Conservation (phyloP, 306 rosid species). For the Arachis hypogaea region DNA sequence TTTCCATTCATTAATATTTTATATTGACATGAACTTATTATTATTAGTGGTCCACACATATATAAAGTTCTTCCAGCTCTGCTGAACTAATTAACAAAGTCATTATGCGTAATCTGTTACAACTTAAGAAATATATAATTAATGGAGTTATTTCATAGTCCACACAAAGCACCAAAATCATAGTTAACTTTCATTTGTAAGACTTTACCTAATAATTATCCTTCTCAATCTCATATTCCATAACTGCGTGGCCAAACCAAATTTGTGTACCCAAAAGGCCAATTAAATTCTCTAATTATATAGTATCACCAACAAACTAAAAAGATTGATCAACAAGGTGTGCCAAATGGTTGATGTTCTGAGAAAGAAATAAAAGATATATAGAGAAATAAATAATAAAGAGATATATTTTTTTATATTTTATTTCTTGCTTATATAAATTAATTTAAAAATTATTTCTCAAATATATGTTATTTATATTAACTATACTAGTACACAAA, state of each 20-base stretch:
- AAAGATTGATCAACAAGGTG: background rate
- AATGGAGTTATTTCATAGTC: slow-evolving; percentile 24
- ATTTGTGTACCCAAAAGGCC: background rate
- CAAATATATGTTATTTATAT: no score
- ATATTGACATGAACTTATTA: slow-evolving; percentile 17
- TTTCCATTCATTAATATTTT: slow-evolving; percentile 26
- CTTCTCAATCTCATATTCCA: slow-evolving; percentile 34
- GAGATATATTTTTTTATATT: no score
- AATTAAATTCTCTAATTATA: background rate
- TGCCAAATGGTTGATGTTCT: no score
- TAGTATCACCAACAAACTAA: background rate
- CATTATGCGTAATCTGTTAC: slow-evolving; percentile 15
- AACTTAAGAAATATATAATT: slow-evolving; percentile 33
- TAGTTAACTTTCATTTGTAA: slow-evolving; percentile 25
- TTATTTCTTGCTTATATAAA: no score
- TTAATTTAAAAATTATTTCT: no score
- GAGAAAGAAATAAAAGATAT: no score
- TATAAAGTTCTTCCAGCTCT: slow-evolving; percentile 24
- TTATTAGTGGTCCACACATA: slow-evolving; percentile 37
- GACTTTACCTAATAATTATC: slow-evolving; percentile 42
- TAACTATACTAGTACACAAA: no score
- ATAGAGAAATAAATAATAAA: no score
- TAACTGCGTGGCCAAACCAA: slow-evolving; percentile 16
- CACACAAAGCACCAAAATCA: slow-evolving; percentile 24
- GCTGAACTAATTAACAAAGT: slow-evolving; percentile 22